These are phyloP conservation scores for Trichoderma arundinaceum DNA, from an alignment of 2,329 filamentous ascomycete genomes.

Conservation along the genomic window DNA sequence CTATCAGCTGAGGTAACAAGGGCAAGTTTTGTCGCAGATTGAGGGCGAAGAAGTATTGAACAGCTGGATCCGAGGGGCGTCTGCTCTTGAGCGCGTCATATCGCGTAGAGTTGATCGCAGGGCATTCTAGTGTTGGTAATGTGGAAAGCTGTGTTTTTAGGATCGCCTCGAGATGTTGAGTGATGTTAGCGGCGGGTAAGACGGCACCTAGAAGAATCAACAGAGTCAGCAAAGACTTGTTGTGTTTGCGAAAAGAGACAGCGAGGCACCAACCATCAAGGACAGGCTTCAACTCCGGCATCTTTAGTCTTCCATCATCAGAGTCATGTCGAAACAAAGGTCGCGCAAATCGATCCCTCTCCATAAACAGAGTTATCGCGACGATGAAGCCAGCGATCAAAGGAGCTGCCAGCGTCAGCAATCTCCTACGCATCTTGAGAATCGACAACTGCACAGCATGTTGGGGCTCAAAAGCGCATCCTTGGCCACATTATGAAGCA, in stretches of 20 bases:
- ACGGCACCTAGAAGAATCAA: conserved; percentile 1
- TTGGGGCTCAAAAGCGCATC: background rate
- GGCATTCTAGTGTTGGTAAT: conserved; percentile 38
- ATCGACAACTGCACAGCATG: background rate
- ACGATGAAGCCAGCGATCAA: conserved; percentile 25
- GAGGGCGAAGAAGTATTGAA: conserved; percentile 56
- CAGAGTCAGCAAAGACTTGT: conserved; percentile 1
- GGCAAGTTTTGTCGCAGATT: conserved; percentile 52
- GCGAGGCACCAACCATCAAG: conserved; percentile 48
- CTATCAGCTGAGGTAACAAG: conserved; percentile 52
- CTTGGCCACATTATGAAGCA: background rate
- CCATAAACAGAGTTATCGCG: conserved; percentile 24
- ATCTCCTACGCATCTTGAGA: conserved; percentile 22
- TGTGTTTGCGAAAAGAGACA: background rate
- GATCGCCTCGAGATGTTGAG: conserved; percentile 39
- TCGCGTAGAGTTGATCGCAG: conserved; percentile 33
- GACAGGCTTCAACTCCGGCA: conserved; percentile 33
- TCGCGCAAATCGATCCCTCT: conserved; percentile 1
- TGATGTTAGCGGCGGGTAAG: conserved; percentile 30
- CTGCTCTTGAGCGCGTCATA: conserved; percentile 36
- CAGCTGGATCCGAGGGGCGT: background rate
- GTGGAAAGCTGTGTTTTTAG: conserved; percentile 35
- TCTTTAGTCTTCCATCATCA: background rate
- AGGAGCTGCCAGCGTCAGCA: conserved; percentile 22
- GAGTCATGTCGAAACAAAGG: background rate